Percentiles rank a stretch among this genome's conserved stretches.
Evolutionary conservation across 192 early-diverging fungal genomes (phyloP).

Genomic region (Pecoramyces ruminantium): DNA sequence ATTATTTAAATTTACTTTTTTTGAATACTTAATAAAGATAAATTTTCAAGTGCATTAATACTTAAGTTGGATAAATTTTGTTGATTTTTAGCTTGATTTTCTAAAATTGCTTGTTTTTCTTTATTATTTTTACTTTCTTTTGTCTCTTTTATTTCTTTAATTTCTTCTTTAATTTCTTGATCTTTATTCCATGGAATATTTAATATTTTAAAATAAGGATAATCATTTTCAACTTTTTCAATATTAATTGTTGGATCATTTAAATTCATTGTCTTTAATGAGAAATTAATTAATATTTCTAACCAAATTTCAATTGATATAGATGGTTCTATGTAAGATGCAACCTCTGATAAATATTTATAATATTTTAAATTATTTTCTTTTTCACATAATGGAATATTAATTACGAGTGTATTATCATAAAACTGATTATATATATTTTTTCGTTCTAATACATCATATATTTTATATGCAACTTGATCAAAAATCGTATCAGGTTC

Average conservation of each 20-base stretch:
- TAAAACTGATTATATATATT: neutral
- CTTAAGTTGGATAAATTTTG: neutral
- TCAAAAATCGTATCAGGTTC: neutral
- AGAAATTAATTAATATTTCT: neutral
- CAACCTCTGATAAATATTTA: neutral
- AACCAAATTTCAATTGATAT: neutral
- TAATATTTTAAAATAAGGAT: neutral
- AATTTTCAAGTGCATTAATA: neutral
- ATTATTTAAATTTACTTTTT: neutral
- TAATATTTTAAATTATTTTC: neutral
- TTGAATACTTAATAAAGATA: neutral
- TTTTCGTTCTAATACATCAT: neutral
- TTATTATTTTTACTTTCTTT: neutral
- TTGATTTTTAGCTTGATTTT: neutral
- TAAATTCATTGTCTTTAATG: neutral
- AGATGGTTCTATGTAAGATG: neutral
- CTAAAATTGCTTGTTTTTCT: neutral
- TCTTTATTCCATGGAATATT: neutral
- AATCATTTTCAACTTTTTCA: neutral
- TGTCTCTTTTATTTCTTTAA: neutral
- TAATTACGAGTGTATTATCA: neutral
- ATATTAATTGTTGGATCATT: neutral
- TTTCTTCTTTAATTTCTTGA: neutral
- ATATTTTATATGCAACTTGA: neutral
- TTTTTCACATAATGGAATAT: neutral